Evolutionary conservation across 2,329 filamentous ascomycete genomes (phyloP).

Genomic region (Thelonectria blattea): DNA sequence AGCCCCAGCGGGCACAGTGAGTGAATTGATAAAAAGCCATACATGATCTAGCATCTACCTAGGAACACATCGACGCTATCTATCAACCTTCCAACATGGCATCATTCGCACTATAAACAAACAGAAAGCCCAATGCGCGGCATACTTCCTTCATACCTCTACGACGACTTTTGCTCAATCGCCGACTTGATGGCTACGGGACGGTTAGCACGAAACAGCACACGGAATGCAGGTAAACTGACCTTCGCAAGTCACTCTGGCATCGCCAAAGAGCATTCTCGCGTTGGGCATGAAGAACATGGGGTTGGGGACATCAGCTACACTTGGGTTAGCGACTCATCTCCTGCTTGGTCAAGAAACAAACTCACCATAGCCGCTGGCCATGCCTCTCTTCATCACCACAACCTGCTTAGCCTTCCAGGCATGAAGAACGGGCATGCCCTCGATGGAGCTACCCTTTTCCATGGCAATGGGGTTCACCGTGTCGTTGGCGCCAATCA

Average conservation of each 20-base stretch:
- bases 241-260: conserved; percentile 83
- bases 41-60: conserved; percentile 26
- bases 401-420: conserved; percentile 95
- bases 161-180: conserved; percentile 43
- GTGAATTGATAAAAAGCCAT: conserved; percentile 9
- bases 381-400: conserved; percentile 92
- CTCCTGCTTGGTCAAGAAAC: not conserved
- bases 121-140: conserved; percentile 14
- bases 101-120: conserved; percentile 26
- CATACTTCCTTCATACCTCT: conserved; percentile 19
- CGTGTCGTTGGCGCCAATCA: conserved; percentile 92
- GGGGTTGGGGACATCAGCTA: conserved; percentile 87
- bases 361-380: conserved; percentile 78
- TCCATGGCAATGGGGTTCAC: conserved; percentile 91
- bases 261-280: conserved; percentile 92
- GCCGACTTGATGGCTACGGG: conserved; percentile 49
- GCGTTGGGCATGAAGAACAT: conserved; percentile 93
- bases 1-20: conserved; percentile 2
- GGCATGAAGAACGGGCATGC: conserved; percentile 90
- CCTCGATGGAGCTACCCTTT: conserved; percentile 81
- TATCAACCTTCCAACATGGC: conserved; percentile 27
- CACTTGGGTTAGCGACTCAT: conserved; percentile 26
- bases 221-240: conserved; percentile 39
- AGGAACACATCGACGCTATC: conserved; percentile 32
- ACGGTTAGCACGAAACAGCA: conserved; percentile 31